Base-by-base conservation (phyloP, 2,329 filamentous ascomycete genomes). In the Gaeumannomyces tritici region DNA sequence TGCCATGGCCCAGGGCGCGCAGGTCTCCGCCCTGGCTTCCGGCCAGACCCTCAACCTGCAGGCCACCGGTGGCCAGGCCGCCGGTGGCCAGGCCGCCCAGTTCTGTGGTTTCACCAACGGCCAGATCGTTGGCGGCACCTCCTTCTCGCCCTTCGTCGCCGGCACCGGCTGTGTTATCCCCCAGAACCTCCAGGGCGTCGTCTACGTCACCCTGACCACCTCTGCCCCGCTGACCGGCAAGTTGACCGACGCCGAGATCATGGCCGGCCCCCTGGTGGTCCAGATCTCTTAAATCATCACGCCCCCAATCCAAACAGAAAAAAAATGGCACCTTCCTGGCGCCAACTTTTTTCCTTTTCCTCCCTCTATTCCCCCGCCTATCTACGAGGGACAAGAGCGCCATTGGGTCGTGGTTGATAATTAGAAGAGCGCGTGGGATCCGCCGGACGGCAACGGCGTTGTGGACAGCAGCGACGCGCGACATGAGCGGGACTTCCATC, bases 21-120 rank as follows among this genome's bases (percentile, higher is more conserved):
- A 74, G 33, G 71, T 73, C 2, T 74, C 77, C 11, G 73, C 76
- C 12, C 54, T 61, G 51, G 71, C 68, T 62, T 69, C 76, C 12
- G 81, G 79, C 57, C 70, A 74, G 31, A 73, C 70, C 61, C 69
- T 83, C 63, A 73, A 78, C 65, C 73, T 88, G 60, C 73, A 82
- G 71, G 83, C 78, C 62, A 72, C 80, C 27, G 80, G 79, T 6
- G 75, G 80, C 7, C 71, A 78, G 29, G 72, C 78, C 62, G 72
- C 80, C 27, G 80, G 79, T 6, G 75, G 80, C 7, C 71, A 78
- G 29, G 72, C 71, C 47, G 86, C 84, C 4, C 80, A 78, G 28
- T 81, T 83, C 74, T 90, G 88, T 72, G 86, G 83, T 33, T 90
- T 90, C 73, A 86, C 86, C 33, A 86, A 85, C 67, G 85, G 85